These are phyloP conservation scores for Filobasidium floriforme DNA, from an alignment of 768 basidiomycete species.

Conservation along the genomic window DNA sequence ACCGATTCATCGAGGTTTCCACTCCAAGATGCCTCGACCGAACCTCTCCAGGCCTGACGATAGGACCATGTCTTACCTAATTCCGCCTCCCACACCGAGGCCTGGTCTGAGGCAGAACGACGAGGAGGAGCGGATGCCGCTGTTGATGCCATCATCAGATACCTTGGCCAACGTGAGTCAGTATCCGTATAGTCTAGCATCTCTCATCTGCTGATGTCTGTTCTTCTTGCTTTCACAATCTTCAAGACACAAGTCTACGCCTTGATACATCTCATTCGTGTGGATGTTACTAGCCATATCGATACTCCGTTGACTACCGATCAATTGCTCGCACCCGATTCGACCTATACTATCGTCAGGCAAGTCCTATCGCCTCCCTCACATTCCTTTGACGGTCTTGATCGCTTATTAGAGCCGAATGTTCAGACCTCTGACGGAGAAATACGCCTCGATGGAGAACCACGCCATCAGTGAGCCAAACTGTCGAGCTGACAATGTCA, in stretches of 20 bases:
- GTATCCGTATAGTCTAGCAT: neutral
- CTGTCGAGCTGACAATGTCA: slow-evolving; percentile 3
- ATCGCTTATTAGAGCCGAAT: neutral
- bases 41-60: neutral
- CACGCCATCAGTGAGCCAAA: slow-evolving; percentile 53
- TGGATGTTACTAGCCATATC: slow-evolving; percentile 43
- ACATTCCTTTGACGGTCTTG: no score
- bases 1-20: no score
- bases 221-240: neutral
- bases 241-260: slow-evolving; percentile 61
- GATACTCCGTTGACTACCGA: slow-evolving; percentile 76
- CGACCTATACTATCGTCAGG: slow-evolving; percentile 75
- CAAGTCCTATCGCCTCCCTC: slow-evolving; percentile 4
- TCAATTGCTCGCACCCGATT: slow-evolving; percentile 73
- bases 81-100: neutral
- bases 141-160: slow-evolving; percentile 17
- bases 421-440: slow-evolving; percentile 69
- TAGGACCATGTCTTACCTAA: slow-evolving; percentile 3
- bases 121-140: slow-evolving; percentile 18
- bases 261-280: slow-evolving; percentile 67
- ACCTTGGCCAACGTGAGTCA: slow-evolving; percentile 14
- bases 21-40: neutral
- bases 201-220: neutral
- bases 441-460: slow-evolving; percentile 74
- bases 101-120: neutral